A percentile compares a stretch with the other conserved stretches of the same genome.
Conservation (phyloP, 2,329 filamentous ascomycete species). For the Trichophyton schoenleinii region DNA sequence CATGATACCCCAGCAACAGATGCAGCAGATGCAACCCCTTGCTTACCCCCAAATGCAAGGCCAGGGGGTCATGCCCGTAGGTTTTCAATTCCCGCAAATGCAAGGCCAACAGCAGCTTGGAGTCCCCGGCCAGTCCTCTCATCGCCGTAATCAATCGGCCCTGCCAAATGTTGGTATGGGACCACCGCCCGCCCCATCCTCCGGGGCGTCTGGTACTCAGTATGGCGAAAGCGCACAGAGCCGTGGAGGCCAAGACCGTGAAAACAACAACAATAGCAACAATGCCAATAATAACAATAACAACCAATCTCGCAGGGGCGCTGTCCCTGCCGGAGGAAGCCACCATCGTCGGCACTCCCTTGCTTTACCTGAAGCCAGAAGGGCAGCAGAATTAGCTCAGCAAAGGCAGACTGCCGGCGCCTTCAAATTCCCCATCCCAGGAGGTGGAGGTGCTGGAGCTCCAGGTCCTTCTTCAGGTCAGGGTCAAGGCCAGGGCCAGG, state of each 20-base stretch:
- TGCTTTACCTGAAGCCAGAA: conserved; percentile 89
- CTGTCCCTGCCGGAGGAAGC: conserved; percentile 55
- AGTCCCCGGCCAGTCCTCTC: conserved; percentile 57
- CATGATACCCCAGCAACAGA: conserved; percentile 68
- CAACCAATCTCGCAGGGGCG: conserved; percentile 59
- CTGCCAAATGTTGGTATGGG: conserved; percentile 86
- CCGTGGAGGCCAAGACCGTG: conserved; percentile 50
- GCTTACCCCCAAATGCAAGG: conserved; percentile 60
- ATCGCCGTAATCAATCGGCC: conserved; percentile 96
- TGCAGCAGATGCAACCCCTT: conserved; percentile 45
- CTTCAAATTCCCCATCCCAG: conserved; percentile 84
- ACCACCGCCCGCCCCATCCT: conserved; percentile 82
- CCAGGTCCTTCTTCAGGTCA: conserved; percentile 40
- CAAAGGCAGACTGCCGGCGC: conserved; percentile 89
- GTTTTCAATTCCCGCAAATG: conserved; percentile 79
- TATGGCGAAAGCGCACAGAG: conserved; percentile 30
- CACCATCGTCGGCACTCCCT: conserved; percentile 92
- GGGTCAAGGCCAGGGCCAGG: conserved; percentile 11
- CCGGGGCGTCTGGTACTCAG: conserved; percentile 49
- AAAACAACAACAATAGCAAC: conserved; percentile 40
- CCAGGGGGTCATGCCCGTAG: conserved; percentile 27
- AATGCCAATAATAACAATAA: background rate
- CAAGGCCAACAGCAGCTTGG: conserved; percentile 46
- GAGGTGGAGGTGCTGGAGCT: conserved; percentile 47
- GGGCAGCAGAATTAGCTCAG: conserved; percentile 90